Evolutionary conservation across 257 asterid genomes (phyloP), one percentile per base, ranked within the genome.

Genomic region (Solanum infundibuliforme): DNA sequence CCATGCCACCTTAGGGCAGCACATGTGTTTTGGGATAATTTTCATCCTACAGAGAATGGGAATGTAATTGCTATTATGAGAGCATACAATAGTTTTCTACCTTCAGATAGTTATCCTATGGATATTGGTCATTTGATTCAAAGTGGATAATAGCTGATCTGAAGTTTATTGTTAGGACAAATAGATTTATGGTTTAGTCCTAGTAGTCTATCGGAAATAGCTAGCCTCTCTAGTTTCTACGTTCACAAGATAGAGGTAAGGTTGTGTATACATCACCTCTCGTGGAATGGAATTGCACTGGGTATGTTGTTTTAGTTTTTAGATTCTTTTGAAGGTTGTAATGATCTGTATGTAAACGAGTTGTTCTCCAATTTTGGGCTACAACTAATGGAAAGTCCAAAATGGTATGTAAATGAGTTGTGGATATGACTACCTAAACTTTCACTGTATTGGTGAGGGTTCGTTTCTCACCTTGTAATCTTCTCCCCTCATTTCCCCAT

Each of bases 61-160:
- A 79, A 68, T 46, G 3, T 1, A 1, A 36, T 3, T 12, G 39
- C 88, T 12, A 86, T 94, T 34, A 11, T 84, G 18, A 91, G 95
- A 88, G 73, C 92, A 27, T 90, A 88, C 87, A 48, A 2, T 4
- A 86, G 90, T 12, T 11, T 74, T 1, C 8, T 55, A 16, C 92
- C 92, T 5, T 5, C 76, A 0, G 95, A 93, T 69, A 92, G 90
- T 1, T 76, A 39, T 81, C 95, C 95, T 0, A 18, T 85, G 23
- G 93, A 88, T 68, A 92, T 93, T 68, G 75, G 32, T 16, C 88
- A 60, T 90, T 92, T 31, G 86, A 25, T 66, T 66, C 34, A 66
- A 31, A 27, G 36, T 68, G 38, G 36, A 68, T 5, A 69, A 29
- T 8, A 69, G 38, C 75, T 3, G 21, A 66, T 66, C 38, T 69